Evolutionary conservation across 768 basidiomycete genomes (phyloP), one percentile per base, ranked within the genome.

Genomic region (Pleurotus giganteus): DNA sequence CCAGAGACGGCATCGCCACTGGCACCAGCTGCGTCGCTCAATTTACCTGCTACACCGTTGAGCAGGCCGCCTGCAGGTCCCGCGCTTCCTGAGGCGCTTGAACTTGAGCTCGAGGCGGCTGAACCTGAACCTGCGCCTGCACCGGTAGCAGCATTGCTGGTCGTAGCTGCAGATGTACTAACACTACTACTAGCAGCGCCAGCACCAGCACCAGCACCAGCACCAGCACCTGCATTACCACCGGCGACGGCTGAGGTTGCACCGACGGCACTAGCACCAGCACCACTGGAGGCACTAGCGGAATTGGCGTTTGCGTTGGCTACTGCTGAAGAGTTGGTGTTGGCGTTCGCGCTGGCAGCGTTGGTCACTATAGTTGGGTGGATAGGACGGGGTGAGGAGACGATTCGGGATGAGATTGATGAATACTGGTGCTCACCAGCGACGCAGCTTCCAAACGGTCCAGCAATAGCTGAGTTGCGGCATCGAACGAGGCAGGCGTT

Each of bases 401-500:
- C 1, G 32, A 19, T 9, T 17, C 9, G 13, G 19, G n/a, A n/a
- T n/a, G n/a, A n/a, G n/a, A n/a, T n/a, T n/a, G n/a, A n/a, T n/a
- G n/a, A n/a, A n/a, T n/a, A n/a, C n/a, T n/a, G n/a, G n/a, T n/a
- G n/a, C n/a, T 19, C 8, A 36, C 49, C 61, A 11, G 65, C 67
- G 29, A 62, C 62, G 41, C 67, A 69, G 15, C 67, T 64, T 12
- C 67, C 67, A 55, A 69, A 69, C n/a, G 67, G 67, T n/a, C 67
- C 67, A 8, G 67, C 67, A 37, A 56, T 57, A 26, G 69, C 69
- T 12, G 67, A 66, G 36, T 72, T 74, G 26, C 56, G 67, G 57
- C 74, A 65, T 9, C 72, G 66, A 42, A 66, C 66, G 37, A 75
- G 60, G 60, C 74, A 75, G 15, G 65, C 63, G 57, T 67, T 57